Conservation (phyloP, 2,329 filamentous ascomycete genomes). For the Trichophaea hybrida region DNA sequence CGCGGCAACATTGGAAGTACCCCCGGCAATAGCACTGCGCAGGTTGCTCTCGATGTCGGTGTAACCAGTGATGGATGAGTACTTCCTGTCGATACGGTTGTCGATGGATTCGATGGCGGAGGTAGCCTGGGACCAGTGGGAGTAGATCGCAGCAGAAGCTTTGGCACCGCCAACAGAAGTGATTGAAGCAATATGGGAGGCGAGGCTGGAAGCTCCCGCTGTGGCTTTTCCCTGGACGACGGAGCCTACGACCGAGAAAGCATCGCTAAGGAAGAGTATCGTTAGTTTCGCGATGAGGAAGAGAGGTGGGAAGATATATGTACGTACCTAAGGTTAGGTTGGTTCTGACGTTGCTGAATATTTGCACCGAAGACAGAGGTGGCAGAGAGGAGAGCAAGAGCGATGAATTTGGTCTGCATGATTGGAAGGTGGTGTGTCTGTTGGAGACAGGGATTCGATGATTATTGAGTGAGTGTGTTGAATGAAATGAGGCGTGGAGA, state of each 20-base stretch:
- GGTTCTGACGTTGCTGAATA: neutral
- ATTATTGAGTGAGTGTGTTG: neutral
- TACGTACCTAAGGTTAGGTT: neutral
- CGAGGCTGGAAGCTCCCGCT: neutral
- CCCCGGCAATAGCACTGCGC: neutral
- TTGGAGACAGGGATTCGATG: neutral
- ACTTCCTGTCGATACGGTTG: neutral
- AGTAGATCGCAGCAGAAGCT: neutral
- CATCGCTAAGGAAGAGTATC: neutral
- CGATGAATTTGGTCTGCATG: slow-evolving; percentile 4
- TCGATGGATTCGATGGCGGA: neutral
- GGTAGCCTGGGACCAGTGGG: neutral
- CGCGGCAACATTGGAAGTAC: neutral
- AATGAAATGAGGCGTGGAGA: neutral
- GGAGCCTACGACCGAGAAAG: neutral
- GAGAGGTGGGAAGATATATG: neutral
- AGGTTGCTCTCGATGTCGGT: neutral
- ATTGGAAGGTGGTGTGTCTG: neutral
- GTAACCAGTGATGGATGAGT: neutral
- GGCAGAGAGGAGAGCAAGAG: neutral
- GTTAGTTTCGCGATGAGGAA: neutral
- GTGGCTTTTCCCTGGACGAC: neutral
- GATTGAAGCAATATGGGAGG: neutral
- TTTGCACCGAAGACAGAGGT: neutral
- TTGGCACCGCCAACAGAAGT: neutral